phyloP scores from a whole-genome alignment of 2,329 filamentous ascomycete species.

The Colletotrichum sp. region DNA sequence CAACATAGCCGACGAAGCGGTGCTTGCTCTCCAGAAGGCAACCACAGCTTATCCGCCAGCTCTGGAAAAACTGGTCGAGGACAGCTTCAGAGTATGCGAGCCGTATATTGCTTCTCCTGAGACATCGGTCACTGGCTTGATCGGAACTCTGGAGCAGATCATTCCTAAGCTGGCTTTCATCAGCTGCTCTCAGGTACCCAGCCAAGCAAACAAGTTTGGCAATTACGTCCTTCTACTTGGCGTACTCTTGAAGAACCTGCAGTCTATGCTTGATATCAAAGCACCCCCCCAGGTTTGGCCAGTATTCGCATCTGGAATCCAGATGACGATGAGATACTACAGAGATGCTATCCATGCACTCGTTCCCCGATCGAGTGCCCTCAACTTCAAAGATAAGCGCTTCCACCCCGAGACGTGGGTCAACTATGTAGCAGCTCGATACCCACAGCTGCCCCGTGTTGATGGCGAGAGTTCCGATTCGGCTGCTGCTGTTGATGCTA shows the following conservation, averaged over 20 bases:
- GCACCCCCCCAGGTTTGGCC: constrained; percentile 38
- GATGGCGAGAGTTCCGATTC: neutral
- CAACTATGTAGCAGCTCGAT: constrained; percentile 8
- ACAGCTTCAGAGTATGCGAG: constrained; percentile 4
- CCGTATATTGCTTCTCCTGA: constrained; percentile 5
- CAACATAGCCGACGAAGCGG: constrained; percentile 42
- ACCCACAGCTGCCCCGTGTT: neutral
- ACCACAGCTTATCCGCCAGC: constrained; percentile 38
- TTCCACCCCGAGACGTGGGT: constrained; percentile 14
- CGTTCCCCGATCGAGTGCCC: neutral
- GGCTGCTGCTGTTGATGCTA: neutral
- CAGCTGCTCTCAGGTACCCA: constrained; percentile 48
- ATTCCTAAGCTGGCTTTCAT: constrained; percentile 52
- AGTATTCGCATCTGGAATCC: constrained; percentile 39
- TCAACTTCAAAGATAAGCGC: constrained; percentile 8
- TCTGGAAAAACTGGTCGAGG: constrained; percentile 35
- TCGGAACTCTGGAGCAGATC: constrained; percentile 33
- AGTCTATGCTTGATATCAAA: constrained; percentile 36
- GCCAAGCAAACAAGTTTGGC: constrained; percentile 30
- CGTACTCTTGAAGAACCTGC: constrained; percentile 38
- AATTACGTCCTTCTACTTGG: constrained; percentile 46
- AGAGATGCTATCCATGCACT: constrained; percentile 10
- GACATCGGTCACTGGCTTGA: neutral
- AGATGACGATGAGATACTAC: constrained; percentile 31
- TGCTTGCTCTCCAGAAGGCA: constrained; percentile 43